Conservation (phyloP, 371 early-diverging fungal genomes). For the Mortierella sp. region DNA sequence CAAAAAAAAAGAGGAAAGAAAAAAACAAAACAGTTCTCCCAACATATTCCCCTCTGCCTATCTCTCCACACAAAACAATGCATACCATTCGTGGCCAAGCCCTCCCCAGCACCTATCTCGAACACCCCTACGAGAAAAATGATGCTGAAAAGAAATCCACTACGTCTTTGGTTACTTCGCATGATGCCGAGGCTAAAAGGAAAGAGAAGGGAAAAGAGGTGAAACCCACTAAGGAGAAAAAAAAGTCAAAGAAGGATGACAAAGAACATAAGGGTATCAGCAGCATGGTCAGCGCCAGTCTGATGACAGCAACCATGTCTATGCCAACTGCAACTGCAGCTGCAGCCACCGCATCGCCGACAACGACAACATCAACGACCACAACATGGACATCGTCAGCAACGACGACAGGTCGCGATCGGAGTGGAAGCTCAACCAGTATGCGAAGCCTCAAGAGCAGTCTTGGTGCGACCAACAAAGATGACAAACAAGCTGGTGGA, state of each 20-base stretch:
- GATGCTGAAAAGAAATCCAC: not conserved
- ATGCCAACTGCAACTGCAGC: slow-evolving; percentile 1
- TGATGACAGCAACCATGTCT: slow-evolving; percentile 18
- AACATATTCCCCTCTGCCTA: not conserved
- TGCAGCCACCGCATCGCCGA: not conserved
- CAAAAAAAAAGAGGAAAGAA: not conserved
- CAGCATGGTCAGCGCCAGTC: slow-evolving; percentile 15
- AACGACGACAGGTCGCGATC: slow-evolving; percentile 12
- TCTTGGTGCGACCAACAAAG: not conserved
- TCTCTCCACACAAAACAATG: slow-evolving; percentile 12
- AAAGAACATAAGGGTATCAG: slow-evolving; percentile 1
- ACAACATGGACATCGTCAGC: not conserved
- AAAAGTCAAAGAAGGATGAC: slow-evolving; percentile 3
- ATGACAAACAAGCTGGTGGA: not conserved
- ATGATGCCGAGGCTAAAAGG: slow-evolving; percentile 4
- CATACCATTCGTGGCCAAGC: slow-evolving; percentile 18
- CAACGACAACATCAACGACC: not conserved
- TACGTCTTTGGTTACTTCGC: not conserved
- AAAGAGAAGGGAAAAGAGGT: not conserved
- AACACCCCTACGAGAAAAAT: slow-evolving; percentile 9
- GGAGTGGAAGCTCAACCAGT: slow-evolving; percentile 26
- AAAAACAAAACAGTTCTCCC: not conserved
- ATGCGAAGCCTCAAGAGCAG: slow-evolving; percentile 7
- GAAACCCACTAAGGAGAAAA: not conserved
- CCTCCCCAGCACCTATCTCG: slow-evolving; percentile 4